These are phyloP conservation scores for Sporisorium graminicola DNA, from an alignment of 1,284 basidiomycete species.

Conservation along the genomic window DNA sequence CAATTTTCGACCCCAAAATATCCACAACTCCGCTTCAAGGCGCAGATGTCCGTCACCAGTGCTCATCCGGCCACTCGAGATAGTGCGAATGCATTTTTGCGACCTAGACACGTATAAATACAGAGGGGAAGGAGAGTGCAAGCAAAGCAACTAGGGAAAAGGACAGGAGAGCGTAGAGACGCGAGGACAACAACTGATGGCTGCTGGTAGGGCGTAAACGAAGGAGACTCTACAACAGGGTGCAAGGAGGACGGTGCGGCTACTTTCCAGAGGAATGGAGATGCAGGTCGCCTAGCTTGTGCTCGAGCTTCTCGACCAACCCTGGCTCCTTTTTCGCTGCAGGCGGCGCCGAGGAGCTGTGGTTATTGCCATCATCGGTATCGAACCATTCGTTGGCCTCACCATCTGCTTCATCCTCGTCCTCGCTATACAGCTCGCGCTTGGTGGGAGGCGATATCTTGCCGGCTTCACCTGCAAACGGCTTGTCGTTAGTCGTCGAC, in stretches of 20 bases:
- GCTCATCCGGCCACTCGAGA: not conserved
- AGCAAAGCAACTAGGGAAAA: not conserved
- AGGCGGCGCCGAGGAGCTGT: not conserved
- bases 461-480: conserved; percentile 18
- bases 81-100: not conserved
- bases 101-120: not conserved
- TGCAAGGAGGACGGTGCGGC: not conserved
- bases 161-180: not conserved
- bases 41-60: not conserved
- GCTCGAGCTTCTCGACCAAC: conserved; percentile 29
- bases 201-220: not conserved
- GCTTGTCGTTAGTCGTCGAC: not conserved
- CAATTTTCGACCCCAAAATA: conserved; percentile 2
- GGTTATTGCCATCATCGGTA: conserved; percentile 29
- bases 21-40: not conserved
- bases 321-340: conserved; percentile 21
- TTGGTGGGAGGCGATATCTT: conserved; percentile 49
- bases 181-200: not conserved
- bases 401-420: conserved; percentile 32
- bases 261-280: conserved; percentile 24
- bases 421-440: conserved; percentile 53
- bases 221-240: not conserved
- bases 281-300: conserved; percentile 30
- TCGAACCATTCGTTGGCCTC: conserved; percentile 37
- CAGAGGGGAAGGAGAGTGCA: not conserved